Evolutionary conservation across 768 basidiomycete genomes (phyloP), one percentile per base, ranked within the genome.

Genomic region (Leccinum boreale): DNA sequence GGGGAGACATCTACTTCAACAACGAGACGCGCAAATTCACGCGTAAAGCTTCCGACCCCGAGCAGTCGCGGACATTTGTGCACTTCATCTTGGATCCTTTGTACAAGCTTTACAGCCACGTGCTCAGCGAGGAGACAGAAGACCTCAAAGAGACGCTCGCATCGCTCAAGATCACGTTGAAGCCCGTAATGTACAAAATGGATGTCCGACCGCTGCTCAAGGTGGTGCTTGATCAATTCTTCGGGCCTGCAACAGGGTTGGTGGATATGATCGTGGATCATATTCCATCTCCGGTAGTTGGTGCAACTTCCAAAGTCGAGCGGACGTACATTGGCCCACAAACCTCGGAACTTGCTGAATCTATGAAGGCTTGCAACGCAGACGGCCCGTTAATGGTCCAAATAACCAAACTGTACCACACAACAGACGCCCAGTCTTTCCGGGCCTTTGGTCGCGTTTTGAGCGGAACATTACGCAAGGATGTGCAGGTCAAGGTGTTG

Each of bases 1-100:
- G 97, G 97, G 97, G 97, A 15, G 95, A 98, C 75, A 93, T 98
- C 67, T 99, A 94, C 77, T 98, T 91, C 75, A 86, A 94, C 73
- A 69, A 78, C 45, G 86, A 91, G 58, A 84, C 83, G 17, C 85
- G 94, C 58, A 94, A 94, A 70, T 99, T 99, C 73, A 88, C 87
- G 3, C 85, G 93, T 50, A 94, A 94, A 70, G 85, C 85, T 44
- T 75, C 82, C 5, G 94, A 71, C 36, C 82, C 89, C 0, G 92
- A 94, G 64, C 78, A 85, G 45, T 81, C 82, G 51, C 83, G 97
- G 26, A 86, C 91, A 33, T 99, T 99, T 65, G 91, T 97, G 46
- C 90, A 97, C 68, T 99, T 99, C 75, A 88, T 99, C 65, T 78
- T 99, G 66, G 93, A 94, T 59, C 97, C 97, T 17, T 74, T 99